A percentile compares a stretch with the other conserved stretches of the same genome.
phyloP scores from a whole-genome alignment of 148 eudicot species.

The Rhododendron ferrugineum region DNA sequence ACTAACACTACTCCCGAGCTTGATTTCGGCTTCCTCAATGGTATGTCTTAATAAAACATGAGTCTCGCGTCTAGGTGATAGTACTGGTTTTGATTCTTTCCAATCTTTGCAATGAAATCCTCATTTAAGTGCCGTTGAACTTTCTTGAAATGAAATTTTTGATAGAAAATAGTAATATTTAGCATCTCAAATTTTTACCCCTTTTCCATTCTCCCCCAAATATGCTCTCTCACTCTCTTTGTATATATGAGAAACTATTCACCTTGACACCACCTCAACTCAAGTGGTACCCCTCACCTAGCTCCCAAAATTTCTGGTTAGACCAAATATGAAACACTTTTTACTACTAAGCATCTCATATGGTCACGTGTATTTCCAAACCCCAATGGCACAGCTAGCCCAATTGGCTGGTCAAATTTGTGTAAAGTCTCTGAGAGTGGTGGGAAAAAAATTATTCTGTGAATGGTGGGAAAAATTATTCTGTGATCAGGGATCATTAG shows the following conservation, averaged over 20 bases:
- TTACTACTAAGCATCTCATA: neutral
- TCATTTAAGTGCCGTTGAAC: too few relatives aligned
- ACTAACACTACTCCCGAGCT: too few relatives aligned
- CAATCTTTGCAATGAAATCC: too few relatives aligned
- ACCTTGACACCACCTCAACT: neutral
- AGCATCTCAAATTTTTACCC: neutral
- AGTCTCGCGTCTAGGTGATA: too few relatives aligned
- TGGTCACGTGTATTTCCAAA: conserved; percentile 6
- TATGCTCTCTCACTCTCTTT: neutral
- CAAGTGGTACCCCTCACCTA: neutral
- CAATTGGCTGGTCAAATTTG: neutral
- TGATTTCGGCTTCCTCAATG: too few relatives aligned
- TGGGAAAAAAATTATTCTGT: neutral
- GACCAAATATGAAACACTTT: conserved; percentile 11
- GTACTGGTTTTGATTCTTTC: too few relatives aligned
- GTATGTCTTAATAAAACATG: too few relatives aligned
- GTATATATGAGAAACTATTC: neutral
- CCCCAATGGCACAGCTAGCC: neutral
- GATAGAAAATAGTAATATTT: too few relatives aligned
- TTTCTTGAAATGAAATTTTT: too few relatives aligned
- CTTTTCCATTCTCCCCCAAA: neutral
- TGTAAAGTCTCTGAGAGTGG: neutral
- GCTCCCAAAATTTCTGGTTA: conserved; percentile 4
- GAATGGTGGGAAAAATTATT: too few relatives aligned
- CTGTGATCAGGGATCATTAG: too few relatives aligned